Conservation (phyloP, 768 basidiomycete genomes). For the Trametes cinnabarina region DNA sequence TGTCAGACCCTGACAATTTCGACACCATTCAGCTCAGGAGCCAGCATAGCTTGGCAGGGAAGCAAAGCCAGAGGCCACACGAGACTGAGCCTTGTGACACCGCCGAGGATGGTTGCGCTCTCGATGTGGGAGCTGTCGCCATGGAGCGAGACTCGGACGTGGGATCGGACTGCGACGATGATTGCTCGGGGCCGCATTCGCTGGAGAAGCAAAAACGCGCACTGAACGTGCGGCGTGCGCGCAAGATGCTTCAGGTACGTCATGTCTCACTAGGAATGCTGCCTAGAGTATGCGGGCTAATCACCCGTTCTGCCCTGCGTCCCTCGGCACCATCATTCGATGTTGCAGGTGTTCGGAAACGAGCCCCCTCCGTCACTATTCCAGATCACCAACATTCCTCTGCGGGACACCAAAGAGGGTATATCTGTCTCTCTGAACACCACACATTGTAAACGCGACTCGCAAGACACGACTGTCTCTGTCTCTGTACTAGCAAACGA, state of each 20-base stretch:
- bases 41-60: not conserved
- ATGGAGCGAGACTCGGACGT: not conserved
- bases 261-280: not conserved
- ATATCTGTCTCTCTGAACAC: slow-evolving; percentile 6
- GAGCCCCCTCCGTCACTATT: slow-evolving; percentile 46
- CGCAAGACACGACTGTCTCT: slow-evolving; percentile 25
- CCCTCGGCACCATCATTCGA: not conserved
- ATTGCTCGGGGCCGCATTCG: not conserved
- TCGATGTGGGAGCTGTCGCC: not conserved
- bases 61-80: not conserved
- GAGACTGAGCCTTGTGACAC: not conserved
- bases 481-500: slow-evolving; percentile 20
- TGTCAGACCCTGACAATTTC: not conserved
- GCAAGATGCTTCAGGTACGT: slow-evolving; percentile 51
- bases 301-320: not conserved
- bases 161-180: slow-evolving; percentile 10
- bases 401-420: slow-evolving; percentile 23
- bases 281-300: slow-evolving; percentile 1
- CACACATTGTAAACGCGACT: slow-evolving; percentile 20
- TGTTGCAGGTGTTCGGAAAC: slow-evolving; percentile 46
- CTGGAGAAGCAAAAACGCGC: slow-evolving; percentile 39
- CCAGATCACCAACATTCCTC: slow-evolving; percentile 31
- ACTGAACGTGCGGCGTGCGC: slow-evolving; percentile 44
- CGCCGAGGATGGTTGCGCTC: not conserved
- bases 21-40: not conserved